Evolutionary conservation across 1,284 basidiomycete species (phyloP), one percentile per base, ranked within the genome.

Genomic region (Coniophora puteana): DNA sequence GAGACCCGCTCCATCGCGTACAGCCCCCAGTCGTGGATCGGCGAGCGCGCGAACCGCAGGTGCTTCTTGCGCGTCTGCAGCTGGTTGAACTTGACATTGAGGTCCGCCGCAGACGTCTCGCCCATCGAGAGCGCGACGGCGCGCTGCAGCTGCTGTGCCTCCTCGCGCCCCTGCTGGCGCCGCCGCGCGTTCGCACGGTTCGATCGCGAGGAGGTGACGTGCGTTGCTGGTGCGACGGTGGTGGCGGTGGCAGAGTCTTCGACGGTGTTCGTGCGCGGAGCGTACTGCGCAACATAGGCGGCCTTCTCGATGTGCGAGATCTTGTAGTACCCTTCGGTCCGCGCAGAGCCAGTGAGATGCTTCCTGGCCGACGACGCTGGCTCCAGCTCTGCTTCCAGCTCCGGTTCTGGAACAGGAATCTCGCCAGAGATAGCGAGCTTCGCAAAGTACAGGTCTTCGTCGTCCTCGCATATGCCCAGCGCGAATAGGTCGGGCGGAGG

Each of bases 1-100:
- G 89, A 82, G 54, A 99, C 98, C 56, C 83, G 81, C 71, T 96
- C 93, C 83, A 94, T 88, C 23, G 93, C 92, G 59, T 95, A 96
- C 55, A 99, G 62, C 4, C 96, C 95, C 89, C 95, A 99, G 53
- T 96, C 94, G 62, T 99, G 95, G 51, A 99, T 99, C 4, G 94
- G 93, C 21, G 91, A 94, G 40, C 93, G 79, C 8, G 93, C 89
- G 58, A 99, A 99, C 26, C 91, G 85, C 40, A 99, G 78, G 58
- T 97, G 93, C 70, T 99, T 99, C 79, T 99, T 99, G 47, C 96
- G 76, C 28, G 93, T 93, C 61, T 96, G 89, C 27, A 99, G 78
- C 69, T 99, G 96, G 65, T 99, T 99, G 74, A 98, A 98, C 69
- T 97, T 95, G 75, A 98, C 77, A 32, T 68, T 67, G 36, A 84